These are phyloP conservation scores for Gardenia jasminoides DNA, from an alignment of 257 asterid species.

Conservation along the genomic window DNA sequence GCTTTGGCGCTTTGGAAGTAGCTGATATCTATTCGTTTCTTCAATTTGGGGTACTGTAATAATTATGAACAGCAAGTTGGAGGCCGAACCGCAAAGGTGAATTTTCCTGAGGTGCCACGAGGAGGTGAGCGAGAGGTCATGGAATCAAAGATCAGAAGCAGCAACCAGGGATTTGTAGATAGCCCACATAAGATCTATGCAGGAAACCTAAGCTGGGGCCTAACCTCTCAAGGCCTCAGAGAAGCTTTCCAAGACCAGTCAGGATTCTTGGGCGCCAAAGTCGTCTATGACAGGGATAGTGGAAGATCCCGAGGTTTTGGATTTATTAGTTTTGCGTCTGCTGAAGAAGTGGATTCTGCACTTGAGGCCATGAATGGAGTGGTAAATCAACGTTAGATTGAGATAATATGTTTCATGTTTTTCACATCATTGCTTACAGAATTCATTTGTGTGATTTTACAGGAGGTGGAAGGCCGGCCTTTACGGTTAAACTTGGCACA, in stretches of 20 bases:
- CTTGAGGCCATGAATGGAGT: conserved; percentile 68
- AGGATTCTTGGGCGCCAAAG: conserved; percentile 77
- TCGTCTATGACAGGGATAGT: conserved; percentile 64
- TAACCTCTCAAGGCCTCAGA: conserved; percentile 72
- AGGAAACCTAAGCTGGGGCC: conserved; percentile 78
- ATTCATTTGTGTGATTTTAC: neutral
- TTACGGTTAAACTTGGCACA: conserved; percentile 61
- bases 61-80: conserved; percentile 65
- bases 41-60: neutral
- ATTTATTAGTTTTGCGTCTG: conserved; percentile 67
- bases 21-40: neutral
- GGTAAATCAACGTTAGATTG: conserved; percentile 44
- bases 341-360: conserved; percentile 62
- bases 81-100: conserved; percentile 80
- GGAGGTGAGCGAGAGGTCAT: conserved; percentile 90
- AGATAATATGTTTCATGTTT: neutral
- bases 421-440: conserved; percentile 2
- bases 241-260: conserved; percentile 69
- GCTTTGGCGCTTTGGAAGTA: neutral
- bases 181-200: conserved; percentile 79
- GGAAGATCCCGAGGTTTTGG: conserved; percentile 93
- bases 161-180: conserved; percentile 68
- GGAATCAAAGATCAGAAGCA: conserved; percentile 58
- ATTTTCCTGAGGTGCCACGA: conserved; percentile 92
- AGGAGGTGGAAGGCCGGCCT: conserved; percentile 88